Evolutionary conservation across 768 basidiomycete species (phyloP).

Genomic region (Pisolithus albus): DNA sequence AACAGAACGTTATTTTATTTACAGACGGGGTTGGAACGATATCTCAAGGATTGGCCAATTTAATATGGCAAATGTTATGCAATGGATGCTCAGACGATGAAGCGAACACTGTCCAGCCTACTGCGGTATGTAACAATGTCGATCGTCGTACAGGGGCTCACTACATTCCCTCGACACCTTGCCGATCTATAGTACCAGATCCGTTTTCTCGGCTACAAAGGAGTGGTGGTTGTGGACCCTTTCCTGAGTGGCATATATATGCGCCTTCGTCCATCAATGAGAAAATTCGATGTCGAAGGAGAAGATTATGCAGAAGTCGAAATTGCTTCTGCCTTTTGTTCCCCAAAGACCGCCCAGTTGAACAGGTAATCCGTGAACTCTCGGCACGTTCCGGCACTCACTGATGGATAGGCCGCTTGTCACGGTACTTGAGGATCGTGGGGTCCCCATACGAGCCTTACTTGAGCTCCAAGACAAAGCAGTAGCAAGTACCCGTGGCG

Average conservation of each 20-base stretch:
- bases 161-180: not conserved
- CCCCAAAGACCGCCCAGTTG: slow-evolving; percentile 57
- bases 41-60: too few relatives aligned
- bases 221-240: slow-evolving; percentile 66
- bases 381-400: not conserved
- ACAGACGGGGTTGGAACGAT: too few relatives aligned
- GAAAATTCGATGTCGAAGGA: slow-evolving; percentile 56
- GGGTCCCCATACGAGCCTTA: slow-evolving; percentile 53
- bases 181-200: slow-evolving; percentile 54
- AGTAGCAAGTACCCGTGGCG: slow-evolving; percentile 49
- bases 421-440: slow-evolving; percentile 74
- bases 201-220: slow-evolving; percentile 81
- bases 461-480: slow-evolving; percentile 53
- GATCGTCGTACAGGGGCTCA: not conserved
- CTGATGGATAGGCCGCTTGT: slow-evolving; percentile 51
- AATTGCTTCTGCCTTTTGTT: slow-evolving; percentile 58
- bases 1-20: too few relatives aligned
- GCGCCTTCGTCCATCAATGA: slow-evolving; percentile 67
- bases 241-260: slow-evolving; percentile 49
- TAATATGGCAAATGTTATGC: too few relatives aligned
- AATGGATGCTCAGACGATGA: too few relatives aligned
- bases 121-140: too few relatives aligned
- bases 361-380: slow-evolving; percentile 48
- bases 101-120: too few relatives aligned
- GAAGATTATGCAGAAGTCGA: slow-evolving; percentile 56